Evolutionary conservation across 2,329 filamentous ascomycete species (phyloP).

Genomic region (Penicillium rolfsii): DNA sequence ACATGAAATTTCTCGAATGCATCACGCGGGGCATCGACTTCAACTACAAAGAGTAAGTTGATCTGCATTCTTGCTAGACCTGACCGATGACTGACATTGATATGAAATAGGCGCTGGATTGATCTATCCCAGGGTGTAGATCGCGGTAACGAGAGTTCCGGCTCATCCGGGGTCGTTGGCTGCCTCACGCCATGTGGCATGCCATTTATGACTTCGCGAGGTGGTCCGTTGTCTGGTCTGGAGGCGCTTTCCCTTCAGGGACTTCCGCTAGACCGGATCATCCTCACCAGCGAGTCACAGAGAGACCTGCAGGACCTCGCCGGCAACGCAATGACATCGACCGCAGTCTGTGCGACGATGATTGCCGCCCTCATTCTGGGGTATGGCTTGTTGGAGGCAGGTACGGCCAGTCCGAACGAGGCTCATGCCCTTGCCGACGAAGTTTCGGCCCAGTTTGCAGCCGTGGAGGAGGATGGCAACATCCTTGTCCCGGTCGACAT

Average conservation of each 20-base stretch:
- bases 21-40: conserved; percentile 59
- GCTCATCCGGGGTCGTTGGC: conserved; percentile 60
- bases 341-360: conserved; percentile 68
- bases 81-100: conserved; percentile 6
- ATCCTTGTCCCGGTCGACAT: conserved; percentile 21
- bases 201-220: conserved; percentile 63
- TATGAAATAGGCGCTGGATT: conserved; percentile 45
- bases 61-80: background rate
- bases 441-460: conserved; percentile 9
- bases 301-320: conserved; percentile 69
- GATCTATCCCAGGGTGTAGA: conserved; percentile 77
- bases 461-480: conserved; percentile 16
- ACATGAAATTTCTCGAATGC: conserved; percentile 62
- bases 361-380: conserved; percentile 59
- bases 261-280: conserved; percentile 64
- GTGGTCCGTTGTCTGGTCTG: conserved; percentile 62
- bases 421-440: conserved; percentile 2
- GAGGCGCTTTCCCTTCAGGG: conserved; percentile 71
- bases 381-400: conserved; percentile 35
- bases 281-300: conserved; percentile 66
- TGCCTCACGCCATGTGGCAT: conserved; percentile 71
- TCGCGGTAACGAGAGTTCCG: conserved; percentile 52
- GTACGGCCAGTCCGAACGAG: background rate
- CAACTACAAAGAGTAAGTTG: conserved; percentile 57
- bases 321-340: conserved; percentile 78